Evolutionary conservation across 2,329 filamentous ascomycete genomes (phyloP).

Genomic region (Trichophyton simii): DNA sequence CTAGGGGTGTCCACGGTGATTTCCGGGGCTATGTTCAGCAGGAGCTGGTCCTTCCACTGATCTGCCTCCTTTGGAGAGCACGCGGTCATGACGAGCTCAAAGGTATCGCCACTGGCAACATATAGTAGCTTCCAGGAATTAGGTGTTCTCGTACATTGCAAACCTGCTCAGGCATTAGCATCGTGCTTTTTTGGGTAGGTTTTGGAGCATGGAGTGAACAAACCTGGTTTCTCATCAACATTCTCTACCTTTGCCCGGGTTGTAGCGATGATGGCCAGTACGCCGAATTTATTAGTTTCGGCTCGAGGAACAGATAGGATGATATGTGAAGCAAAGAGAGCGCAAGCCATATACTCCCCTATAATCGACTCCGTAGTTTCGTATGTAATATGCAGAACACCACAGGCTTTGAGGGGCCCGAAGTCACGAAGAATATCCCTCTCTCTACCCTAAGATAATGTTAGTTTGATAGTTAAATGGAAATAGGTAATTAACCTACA

Average conservation of each 20-base stretch:
- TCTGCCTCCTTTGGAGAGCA: constrained; percentile 69
- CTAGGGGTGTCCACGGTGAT: constrained; percentile 18
- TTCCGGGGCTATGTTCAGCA: constrained; percentile 39
- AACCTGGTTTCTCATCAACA: constrained; percentile 24
- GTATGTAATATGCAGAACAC: constrained; percentile 72
- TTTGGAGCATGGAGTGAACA: not conserved
- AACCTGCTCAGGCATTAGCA: constrained; percentile 39
- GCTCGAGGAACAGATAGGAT: constrained; percentile 59
- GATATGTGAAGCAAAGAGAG: constrained; percentile 70
- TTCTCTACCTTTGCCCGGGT: constrained; percentile 27
- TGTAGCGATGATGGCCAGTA: constrained; percentile 54
- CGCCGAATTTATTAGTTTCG: constrained; percentile 54
- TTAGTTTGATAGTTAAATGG: not conserved
- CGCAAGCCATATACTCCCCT: constrained; percentile 72
- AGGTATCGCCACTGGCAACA: constrained; percentile 60
- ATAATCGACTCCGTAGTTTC: constrained; percentile 54
- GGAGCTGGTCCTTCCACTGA: constrained; percentile 63
- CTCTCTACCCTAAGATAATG: not conserved
- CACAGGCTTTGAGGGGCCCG: constrained; percentile 69
- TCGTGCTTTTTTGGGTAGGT: not conserved
- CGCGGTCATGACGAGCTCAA: constrained; percentile 76
- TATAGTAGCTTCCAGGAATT: constrained; percentile 91
- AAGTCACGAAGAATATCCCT: constrained; percentile 59
- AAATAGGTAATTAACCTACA: constrained; percentile 35
- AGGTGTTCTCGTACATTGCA: constrained; percentile 75